phyloP scores from a whole-genome alignment of 1,139 yeast species.

The Suhomyces terraborum region DNA sequence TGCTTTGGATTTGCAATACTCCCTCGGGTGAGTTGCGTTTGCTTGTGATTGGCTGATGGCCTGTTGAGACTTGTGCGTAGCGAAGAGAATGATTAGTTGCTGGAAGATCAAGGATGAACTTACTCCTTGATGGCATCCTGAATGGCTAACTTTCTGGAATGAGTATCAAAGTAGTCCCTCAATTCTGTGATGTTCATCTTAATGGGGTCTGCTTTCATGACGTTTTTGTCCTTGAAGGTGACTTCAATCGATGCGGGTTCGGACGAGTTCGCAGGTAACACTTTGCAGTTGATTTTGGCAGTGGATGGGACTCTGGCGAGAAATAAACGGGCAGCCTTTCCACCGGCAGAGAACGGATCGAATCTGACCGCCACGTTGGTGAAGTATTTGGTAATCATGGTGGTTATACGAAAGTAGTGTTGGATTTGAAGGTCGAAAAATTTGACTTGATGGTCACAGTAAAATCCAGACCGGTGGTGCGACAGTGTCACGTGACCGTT shows the following conservation, averaged over 20 bases:
- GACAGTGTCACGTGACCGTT: slow-evolving; percentile 1
- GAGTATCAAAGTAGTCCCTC: slow-evolving; percentile 60
- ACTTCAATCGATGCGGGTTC: slow-evolving; percentile 67
- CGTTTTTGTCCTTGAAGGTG: slow-evolving; percentile 78
- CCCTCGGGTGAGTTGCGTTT: too few relatives aligned
- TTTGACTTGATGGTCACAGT: slow-evolving; percentile 6
- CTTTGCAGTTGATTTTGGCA: slow-evolving; percentile 57
- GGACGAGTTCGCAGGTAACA: slow-evolving; percentile 47
- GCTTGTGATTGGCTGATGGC: neutral
- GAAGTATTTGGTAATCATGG: slow-evolving; percentile 85
- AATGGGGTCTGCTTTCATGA: slow-evolving; percentile 68
- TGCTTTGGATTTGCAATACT: too few relatives aligned
- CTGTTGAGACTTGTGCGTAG: too few relatives aligned
- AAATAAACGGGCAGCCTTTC: slow-evolving; percentile 78
- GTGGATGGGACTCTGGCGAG: slow-evolving; percentile 78
- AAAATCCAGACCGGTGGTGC: neutral
- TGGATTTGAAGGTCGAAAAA: slow-evolving; percentile 4
- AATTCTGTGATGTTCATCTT: slow-evolving; percentile 54
- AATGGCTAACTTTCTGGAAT: slow-evolving; percentile 67
- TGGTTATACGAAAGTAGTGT: neutral
- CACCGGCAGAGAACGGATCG: slow-evolving; percentile 75
- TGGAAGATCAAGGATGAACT: neutral
- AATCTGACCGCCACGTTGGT: slow-evolving; percentile 74
- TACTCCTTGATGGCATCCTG: slow-evolving; percentile 56
- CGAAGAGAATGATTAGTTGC: too few relatives aligned